Conservation (phyloP, 805 yeast genomes). For the Cephaloascus albidus region DNA sequence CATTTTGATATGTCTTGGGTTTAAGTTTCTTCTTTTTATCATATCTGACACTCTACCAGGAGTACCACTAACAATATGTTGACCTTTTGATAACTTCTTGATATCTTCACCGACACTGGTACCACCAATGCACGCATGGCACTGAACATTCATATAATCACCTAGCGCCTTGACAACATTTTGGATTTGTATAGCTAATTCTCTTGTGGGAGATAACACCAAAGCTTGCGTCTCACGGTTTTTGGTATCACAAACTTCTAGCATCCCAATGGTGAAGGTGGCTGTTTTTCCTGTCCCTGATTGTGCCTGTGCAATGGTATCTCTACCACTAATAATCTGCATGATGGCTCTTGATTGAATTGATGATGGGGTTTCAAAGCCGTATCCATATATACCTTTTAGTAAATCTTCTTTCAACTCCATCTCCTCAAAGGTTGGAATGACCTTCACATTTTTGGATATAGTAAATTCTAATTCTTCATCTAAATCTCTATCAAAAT, state of each 20-base stretch:
- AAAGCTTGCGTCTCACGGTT: slow-evolving; percentile 79
- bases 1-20: slow-evolving; percentile 74
- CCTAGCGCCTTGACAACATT: slow-evolving; percentile 83
- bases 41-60: slow-evolving; percentile 94
- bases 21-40: slow-evolving; percentile 73
- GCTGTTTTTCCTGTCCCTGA: slow-evolving; percentile 99
- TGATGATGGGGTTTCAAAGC: slow-evolving; percentile 94
- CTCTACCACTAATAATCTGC: slow-evolving; percentile 91
- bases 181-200: slow-evolving; percentile 88
- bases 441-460: slow-evolving; percentile 48
- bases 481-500: slow-evolving; percentile 53
- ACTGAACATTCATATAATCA: slow-evolving; percentile 74
- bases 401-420: slow-evolving; percentile 26
- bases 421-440: slow-evolving; percentile 35
- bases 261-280: slow-evolving; percentile 89
- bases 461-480: slow-evolving; percentile 52
- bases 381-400: slow-evolving; percentile 70
- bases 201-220: slow-evolving; percentile 92
- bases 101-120: slow-evolving; percentile 75
- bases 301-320: slow-evolving; percentile 97
- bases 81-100: slow-evolving; percentile 66
- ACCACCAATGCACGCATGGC: slow-evolving; percentile 94
- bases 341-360: slow-evolving; percentile 96
- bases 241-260: slow-evolving; percentile 74
- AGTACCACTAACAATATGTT: slow-evolving; percentile 91